Evolutionary conservation across 2,329 filamentous ascomycete genomes (phyloP).

Genomic region (Tolypocladium album): DNA sequence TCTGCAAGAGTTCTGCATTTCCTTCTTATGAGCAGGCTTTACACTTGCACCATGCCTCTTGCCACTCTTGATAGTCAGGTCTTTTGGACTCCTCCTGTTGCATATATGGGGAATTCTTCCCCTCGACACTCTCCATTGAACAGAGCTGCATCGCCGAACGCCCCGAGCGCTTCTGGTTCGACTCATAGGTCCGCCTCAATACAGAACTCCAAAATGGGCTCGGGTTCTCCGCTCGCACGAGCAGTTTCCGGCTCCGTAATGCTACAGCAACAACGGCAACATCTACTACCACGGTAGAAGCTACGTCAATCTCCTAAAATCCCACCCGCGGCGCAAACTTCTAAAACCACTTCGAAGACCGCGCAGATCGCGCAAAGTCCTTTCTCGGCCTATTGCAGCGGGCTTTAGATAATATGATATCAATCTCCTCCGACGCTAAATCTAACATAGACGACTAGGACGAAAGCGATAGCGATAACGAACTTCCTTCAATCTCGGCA

Average conservation of each 20-base stretch:
- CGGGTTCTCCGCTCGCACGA: neutral
- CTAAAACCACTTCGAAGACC: neutral
- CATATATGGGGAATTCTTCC: neutral
- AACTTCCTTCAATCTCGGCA: too few relatives aligned
- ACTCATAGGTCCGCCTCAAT: neutral
- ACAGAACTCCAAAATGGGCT: neutral
- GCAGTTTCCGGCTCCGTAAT: neutral
- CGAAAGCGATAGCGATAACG: too few relatives aligned
- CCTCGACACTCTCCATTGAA: neutral
- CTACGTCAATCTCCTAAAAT: neutral
- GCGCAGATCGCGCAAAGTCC: neutral
- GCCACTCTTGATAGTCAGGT: neutral
- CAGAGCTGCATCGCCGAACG: conserved; percentile 1
- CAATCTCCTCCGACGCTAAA: neutral
- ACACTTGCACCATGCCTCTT: neutral
- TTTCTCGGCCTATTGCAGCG: neutral
- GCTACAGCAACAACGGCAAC: neutral
- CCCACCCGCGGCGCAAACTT: neutral
- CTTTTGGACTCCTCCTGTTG: neutral
- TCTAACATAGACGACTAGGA: too few relatives aligned
- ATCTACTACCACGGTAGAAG: neutral
- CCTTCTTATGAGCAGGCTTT: neutral
- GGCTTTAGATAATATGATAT: neutral
- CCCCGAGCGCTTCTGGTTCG: neutral
- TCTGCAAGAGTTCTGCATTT: neutral